phyloP scores from a whole-genome alignment of 1,139 yeast species.

The Suhomyces panamericanus region DNA sequence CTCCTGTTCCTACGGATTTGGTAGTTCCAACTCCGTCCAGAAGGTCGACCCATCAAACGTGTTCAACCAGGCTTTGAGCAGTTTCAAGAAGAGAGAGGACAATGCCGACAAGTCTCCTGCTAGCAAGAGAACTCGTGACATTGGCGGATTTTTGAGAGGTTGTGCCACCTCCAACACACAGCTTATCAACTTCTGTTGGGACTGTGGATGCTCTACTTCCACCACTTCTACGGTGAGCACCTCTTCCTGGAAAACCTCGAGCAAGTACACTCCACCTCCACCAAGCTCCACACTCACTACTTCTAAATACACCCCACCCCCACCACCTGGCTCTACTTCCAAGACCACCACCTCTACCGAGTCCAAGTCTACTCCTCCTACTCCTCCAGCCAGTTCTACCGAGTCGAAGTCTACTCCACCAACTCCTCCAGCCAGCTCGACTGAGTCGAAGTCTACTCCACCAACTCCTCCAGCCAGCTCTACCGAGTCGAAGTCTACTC shows the following conservation, averaged over 20 bases:
- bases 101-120: slow-evolving; percentile 10
- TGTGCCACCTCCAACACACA: slow-evolving; percentile 16
- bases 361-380: not conserved
- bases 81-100: slow-evolving; percentile 13
- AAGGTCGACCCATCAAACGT: slow-evolving; percentile 12
- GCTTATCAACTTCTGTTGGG: slow-evolving; percentile 26
- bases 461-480: not conserved
- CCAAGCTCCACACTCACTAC: too few species aligned
- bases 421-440: too few species aligned
- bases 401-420: not conserved
- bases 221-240: not conserved
- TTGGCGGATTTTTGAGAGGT: slow-evolving; percentile 15
- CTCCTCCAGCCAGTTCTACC: not conserved
- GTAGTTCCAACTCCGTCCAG: slow-evolving; percentile 9
- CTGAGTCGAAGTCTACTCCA: not conserved
- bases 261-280: too few species aligned
- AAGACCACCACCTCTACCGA: not conserved
- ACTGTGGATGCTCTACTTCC: slow-evolving; percentile 20
- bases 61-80: slow-evolving; percentile 10
- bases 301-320: not conserved
- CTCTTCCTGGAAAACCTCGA: not conserved
- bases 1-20: slow-evolving; percentile 9
- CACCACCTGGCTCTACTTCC: not conserved
- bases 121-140: slow-evolving; percentile 15
- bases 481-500: too few species aligned